These are phyloP conservation scores for Barbatosphaeria neglecta DNA, from an alignment of 495 filamentous ascomycete genomes.

Conservation along the genomic window DNA sequence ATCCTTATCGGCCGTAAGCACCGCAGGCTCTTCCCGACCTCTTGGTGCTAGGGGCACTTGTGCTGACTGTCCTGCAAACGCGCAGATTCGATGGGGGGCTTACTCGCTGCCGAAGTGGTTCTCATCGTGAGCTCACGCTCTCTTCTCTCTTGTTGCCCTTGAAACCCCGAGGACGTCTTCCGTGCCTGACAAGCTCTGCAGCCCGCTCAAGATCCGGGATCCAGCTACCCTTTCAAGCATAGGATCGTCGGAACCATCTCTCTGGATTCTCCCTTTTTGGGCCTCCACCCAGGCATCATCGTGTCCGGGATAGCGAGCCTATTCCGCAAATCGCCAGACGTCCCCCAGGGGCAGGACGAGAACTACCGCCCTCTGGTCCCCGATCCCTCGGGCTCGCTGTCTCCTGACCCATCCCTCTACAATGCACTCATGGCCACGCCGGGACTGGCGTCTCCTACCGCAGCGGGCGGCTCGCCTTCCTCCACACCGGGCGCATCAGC, in stretches of 20 bases:
- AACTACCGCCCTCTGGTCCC: not conserved
- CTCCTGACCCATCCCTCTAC: constrained; percentile 24
- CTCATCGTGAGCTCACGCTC: constrained; percentile 38
- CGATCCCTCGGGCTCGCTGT: constrained; percentile 7
- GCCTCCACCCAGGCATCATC: constrained; percentile 81
- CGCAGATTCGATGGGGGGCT: constrained; percentile 69
- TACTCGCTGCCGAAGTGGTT: constrained; percentile 69
- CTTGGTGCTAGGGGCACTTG: too few species aligned
- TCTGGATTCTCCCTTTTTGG: constrained; percentile 78
- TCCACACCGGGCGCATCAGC: constrained; percentile 7
- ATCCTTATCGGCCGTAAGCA: constrained; percentile 56
- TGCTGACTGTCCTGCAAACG: not conserved
- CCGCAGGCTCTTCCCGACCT: too few species aligned
- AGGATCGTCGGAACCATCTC: constrained; percentile 72
- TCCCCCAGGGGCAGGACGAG: constrained; percentile 12
- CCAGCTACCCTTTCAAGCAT: constrained; percentile 45
- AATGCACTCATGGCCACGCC: constrained; percentile 18
- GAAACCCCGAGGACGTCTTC: too few species aligned
- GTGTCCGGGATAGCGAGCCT: constrained; percentile 66
- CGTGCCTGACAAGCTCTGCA: constrained; percentile 2
- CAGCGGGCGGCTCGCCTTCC: constrained; percentile 2
- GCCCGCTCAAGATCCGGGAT: constrained; percentile 5
- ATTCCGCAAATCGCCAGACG: constrained; percentile 47
- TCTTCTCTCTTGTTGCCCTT: not conserved
- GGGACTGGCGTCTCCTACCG: constrained; percentile 10